Conservation (phyloP, 148 eudicot genomes). For the Dysphania ambrosioides region DNA sequence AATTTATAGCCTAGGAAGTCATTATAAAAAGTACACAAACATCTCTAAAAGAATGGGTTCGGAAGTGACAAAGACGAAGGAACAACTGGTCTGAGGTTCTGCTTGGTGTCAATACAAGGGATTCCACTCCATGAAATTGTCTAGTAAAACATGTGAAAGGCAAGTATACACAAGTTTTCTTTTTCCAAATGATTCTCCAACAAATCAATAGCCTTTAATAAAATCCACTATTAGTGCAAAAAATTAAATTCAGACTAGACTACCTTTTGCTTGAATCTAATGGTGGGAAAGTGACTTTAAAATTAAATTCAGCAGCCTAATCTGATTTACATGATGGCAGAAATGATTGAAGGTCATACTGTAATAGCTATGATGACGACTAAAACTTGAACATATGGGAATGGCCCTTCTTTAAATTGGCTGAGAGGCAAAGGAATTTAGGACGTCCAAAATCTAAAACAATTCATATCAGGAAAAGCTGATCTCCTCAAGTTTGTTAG, state of each 20-base stretch:
- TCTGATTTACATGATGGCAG: too few relatives aligned
- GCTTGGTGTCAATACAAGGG: neutral
- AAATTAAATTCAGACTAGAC: too few relatives aligned
- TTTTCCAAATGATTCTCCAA: too few relatives aligned
- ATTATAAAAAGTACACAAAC: neutral
- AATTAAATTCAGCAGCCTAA: too few relatives aligned
- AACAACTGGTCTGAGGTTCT: neutral
- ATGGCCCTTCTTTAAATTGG: neutral
- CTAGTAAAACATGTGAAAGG: too few relatives aligned
- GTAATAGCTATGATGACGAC: neutral
- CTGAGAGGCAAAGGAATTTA: neutral
- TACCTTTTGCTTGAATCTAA: too few relatives aligned
- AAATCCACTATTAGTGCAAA: too few relatives aligned
- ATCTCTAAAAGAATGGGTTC: neutral
- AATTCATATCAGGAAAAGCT: neutral
- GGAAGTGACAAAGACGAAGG: neutral
- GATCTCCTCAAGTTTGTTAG: neutral
- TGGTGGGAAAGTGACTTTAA: too few relatives aligned
- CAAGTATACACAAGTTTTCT: too few relatives aligned
- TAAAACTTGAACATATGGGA: neutral
- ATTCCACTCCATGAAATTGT: neutral
- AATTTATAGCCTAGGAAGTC: too few relatives aligned
- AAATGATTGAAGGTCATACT: neutral
- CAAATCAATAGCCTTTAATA: too few relatives aligned
- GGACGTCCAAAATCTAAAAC: too few relatives aligned